Percentiles rank a stretch among this genome's conserved stretches.
phyloP scores from a whole-genome alignment of 768 basidiomycete species.

The Agaricus subrufescens region DNA sequence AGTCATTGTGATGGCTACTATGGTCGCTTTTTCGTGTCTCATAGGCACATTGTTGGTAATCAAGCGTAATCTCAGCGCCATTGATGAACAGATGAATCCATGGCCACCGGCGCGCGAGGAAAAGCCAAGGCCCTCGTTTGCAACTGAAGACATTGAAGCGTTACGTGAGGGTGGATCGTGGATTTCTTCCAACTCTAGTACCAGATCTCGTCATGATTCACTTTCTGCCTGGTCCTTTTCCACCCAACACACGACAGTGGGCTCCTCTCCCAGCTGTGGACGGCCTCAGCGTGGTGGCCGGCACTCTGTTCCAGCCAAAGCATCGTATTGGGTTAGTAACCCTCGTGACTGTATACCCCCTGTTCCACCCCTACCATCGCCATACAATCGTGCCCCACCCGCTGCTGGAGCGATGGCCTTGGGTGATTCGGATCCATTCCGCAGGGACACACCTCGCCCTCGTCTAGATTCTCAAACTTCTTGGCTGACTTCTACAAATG shows the following conservation, averaged over 20 bases:
- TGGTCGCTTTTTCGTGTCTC: slow-evolving; percentile 51
- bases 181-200: slow-evolving; percentile 64
- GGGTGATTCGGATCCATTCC: slow-evolving; percentile 60
- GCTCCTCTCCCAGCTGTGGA: slow-evolving; percentile 28
- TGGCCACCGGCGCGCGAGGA: slow-evolving; percentile 60
- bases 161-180: slow-evolving; percentile 77
- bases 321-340: slow-evolving; percentile 59
- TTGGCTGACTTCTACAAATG: slow-evolving; percentile 66
- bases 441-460: slow-evolving; percentile 44
- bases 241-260: slow-evolving; percentile 48
- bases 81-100: slow-evolving; percentile 45
- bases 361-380: slow-evolving; percentile 63
- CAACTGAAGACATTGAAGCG: slow-evolving; percentile 67
- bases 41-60: slow-evolving; percentile 60
- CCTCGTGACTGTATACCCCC: slow-evolving; percentile 51
- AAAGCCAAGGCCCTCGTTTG: slow-evolving; percentile 57
- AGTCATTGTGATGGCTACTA: slow-evolving; percentile 47
- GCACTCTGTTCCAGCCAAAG: slow-evolving; percentile 47
- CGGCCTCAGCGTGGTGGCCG: slow-evolving; percentile 32
- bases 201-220: slow-evolving; percentile 50
- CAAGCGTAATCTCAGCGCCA: slow-evolving; percentile 56
- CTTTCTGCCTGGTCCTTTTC: slow-evolving; percentile 72
- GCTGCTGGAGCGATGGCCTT: slow-evolving; percentile 26
- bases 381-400: slow-evolving; percentile 45
- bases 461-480: slow-evolving; percentile 66